Evolutionary conservation across 2,329 filamentous ascomycete species (phyloP).

Genomic region (Leptoxyphium fumago): DNA sequence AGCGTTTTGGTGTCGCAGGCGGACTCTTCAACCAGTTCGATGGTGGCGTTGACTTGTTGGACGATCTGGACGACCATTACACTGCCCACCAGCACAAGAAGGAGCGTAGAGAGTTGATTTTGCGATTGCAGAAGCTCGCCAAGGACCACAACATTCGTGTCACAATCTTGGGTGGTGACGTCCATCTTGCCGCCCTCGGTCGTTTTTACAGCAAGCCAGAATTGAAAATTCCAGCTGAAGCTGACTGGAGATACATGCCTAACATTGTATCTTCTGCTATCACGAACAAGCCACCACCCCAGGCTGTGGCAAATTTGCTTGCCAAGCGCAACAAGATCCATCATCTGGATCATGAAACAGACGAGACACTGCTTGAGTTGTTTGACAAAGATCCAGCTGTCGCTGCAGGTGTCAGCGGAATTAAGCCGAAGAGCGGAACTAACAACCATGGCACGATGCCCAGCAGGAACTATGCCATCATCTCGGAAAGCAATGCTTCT

Average conservation of each 20-base stretch:
- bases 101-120: conserved; percentile 61
- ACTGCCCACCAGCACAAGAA: conserved; percentile 82
- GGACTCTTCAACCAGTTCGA: conserved; percentile 89
- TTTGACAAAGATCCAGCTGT: conserved; percentile 44
- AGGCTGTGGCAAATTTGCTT: conserved; percentile 49
- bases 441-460: conserved; percentile 80
- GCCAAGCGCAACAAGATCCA: conserved; percentile 51
- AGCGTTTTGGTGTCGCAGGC: conserved; percentile 74
- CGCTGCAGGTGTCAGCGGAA: conserved; percentile 22
- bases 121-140: conserved; percentile 46
- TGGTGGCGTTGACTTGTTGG: conserved; percentile 51
- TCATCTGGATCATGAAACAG: conserved; percentile 45
- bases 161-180: conserved; percentile 49
- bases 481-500: conserved; percentile 35
- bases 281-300: conserved; percentile 52
- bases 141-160: conserved; percentile 42
- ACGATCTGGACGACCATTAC: conserved; percentile 59
- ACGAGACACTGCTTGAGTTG: conserved; percentile 48
- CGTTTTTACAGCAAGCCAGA: conserved; percentile 50
- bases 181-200: conserved; percentile 48
- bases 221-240: conserved; percentile 39
- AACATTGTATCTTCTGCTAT: conserved; percentile 52
- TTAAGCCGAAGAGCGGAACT: conserved; percentile 46
- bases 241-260: conserved; percentile 48
- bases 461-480: conserved; percentile 49